Evolutionary conservation across 116 monocot genomes (phyloP), one percentile per base, ranked within the genome.

Genomic region (Posidonia oceanica): DNA sequence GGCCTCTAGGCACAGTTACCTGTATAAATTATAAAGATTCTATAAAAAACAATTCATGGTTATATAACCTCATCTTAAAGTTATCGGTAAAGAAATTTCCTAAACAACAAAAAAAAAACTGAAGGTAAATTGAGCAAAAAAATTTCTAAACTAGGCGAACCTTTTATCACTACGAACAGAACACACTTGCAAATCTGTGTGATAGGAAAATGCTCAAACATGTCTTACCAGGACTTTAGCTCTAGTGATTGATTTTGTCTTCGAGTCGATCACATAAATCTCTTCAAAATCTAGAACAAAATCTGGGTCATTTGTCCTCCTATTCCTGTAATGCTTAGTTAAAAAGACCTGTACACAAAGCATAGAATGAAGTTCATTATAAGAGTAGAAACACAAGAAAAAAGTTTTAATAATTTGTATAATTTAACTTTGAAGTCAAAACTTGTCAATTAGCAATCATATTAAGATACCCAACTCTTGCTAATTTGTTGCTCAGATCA

Each of bases 241-340:
- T 71, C 96, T 82, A 61, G 86, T 85, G 42, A 96, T 96, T 56
- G 96, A 89, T 73, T 81, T 97, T 56, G 91, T 79, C 68, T 87
- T 91, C 18, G 89, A 91, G 73, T 97, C 96, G 36, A 97, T 89
- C 16, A 91, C 89, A 79, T 91, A 97, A 44, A 97, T 97, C 77
- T 97, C 96, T 79, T 97, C 96, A 83, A 97, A 96, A 75, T 96
- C 96, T 72, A 96, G 84, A 53, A 91, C 81, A 80, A 96, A 96
- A 29, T 91, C 96, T 54, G 77, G 71, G 68, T 95, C 96, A 75
- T 79, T 57, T 61, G 61, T 57, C 52, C 91, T 77, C 71, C 92
- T 88, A 21, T 96, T 96, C 70, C 89, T 89, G 67, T 89, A 97
- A 77, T 97, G 97, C 75, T 97, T 97, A 54, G 89, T 97, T 69